Conservation (phyloP, 371 early-diverging fungal species). For the Haplosporangium sp. region DNA sequence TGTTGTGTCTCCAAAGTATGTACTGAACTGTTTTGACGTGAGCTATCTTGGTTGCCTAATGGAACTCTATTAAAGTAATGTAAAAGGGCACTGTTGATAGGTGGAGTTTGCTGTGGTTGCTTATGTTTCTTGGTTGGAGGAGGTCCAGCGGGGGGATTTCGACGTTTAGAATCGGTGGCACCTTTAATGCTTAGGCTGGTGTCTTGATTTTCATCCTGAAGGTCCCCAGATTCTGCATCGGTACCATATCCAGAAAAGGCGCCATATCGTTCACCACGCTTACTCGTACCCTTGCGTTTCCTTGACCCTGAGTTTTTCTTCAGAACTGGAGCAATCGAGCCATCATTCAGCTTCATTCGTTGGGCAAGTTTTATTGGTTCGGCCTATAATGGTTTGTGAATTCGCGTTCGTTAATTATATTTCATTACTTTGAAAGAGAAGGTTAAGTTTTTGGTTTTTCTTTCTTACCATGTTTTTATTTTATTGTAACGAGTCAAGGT, state of each 20-base stretch:
- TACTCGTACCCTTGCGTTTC: constrained; percentile 11
- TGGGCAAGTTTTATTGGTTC: constrained; percentile 16
- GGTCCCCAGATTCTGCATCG: constrained; percentile 1
- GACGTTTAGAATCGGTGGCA: background rate
- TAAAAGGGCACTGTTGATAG: constrained; percentile 1
- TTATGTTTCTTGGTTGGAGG: constrained; percentile 34
- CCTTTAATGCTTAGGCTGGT: background rate
- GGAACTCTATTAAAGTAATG: constrained; percentile 19
- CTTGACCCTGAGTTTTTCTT: constrained; percentile 2
- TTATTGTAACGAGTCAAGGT: background rate
- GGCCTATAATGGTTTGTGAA: background rate
- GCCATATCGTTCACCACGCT: background rate
- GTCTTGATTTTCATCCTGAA: constrained; percentile 22
- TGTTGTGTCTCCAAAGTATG: background rate
- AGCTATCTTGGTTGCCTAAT: background rate
- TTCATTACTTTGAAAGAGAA: background rate
- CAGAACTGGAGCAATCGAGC: constrained; percentile 2
- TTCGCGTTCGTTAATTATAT: background rate
- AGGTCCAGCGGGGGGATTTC: background rate
- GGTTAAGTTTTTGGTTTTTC: too few relatives aligned
- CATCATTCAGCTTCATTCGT: constrained; percentile 30
- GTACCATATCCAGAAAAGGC: constrained; percentile 20
- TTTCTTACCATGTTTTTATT: background rate
- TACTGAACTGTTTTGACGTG: background rate
- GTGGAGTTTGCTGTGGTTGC: background rate